phyloP scores from a whole-genome alignment of 73 alveolate genomes.

The Tetrahymena malaccensis region DNA sequence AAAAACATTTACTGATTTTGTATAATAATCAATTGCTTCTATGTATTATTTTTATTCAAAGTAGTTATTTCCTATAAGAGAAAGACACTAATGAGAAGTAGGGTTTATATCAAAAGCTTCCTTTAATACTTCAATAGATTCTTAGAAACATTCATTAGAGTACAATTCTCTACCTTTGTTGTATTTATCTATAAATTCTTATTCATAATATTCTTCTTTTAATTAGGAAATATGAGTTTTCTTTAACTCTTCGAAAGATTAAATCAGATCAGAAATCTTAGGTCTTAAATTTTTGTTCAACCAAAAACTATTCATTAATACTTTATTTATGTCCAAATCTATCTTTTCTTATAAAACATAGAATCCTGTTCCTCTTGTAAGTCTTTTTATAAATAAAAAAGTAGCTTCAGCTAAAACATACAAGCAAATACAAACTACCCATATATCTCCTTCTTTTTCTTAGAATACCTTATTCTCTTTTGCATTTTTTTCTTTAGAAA shows the following conservation, averaged over 20 bases:
- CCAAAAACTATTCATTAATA: neutral
- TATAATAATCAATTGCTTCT: neutral
- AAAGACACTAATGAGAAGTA: neutral
- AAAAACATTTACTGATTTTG: neutral
- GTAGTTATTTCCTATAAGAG: neutral
- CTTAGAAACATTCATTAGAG: neutral
- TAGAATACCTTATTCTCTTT: neutral
- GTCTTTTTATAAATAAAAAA: neutral
- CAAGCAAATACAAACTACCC: neutral
- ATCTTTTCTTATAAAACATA: neutral
- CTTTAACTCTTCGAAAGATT: neutral
- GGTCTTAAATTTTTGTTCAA: neutral
- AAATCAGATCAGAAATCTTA: neutral
- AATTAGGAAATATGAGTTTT: neutral
- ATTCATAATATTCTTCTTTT: neutral
- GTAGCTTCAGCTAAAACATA: neutral
- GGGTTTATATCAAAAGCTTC: neutral
- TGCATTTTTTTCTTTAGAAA: neutral
- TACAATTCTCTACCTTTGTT: neutral
- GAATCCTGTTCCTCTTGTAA: neutral
- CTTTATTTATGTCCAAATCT: neutral
- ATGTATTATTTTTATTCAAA: neutral
- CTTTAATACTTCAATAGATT: neutral
- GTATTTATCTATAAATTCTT: neutral
- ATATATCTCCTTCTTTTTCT: neutral